Percentiles rank a stretch among this genome's conserved stretches.
Evolutionary conservation across 805 yeast genomes (phyloP).

Genomic region (Candida morakotiae): DNA sequence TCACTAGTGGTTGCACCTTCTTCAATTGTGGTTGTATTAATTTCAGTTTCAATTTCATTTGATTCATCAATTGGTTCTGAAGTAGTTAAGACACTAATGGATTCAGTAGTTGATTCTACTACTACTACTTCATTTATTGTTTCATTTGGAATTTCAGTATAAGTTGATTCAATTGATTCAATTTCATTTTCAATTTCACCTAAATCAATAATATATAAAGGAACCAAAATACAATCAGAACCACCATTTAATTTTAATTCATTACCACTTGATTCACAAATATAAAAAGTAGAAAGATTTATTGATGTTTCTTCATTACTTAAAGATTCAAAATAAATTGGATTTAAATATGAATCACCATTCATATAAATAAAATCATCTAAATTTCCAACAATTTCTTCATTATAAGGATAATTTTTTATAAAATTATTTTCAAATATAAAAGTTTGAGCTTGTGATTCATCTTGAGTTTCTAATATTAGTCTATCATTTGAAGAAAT

Average conservation of each 20-base stretch:
- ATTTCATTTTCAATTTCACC: not conserved
- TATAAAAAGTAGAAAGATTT: no score
- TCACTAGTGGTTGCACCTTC: no score
- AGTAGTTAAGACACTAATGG: not conserved
- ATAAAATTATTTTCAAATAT: not conserved
- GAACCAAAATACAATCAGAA: not conserved
- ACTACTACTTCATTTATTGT: not conserved
- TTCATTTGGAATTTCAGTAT: not conserved
- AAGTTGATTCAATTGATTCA: not conserved
- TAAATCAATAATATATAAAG: not conserved
- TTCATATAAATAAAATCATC: not conserved
- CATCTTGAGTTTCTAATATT: not conserved
- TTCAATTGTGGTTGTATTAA: no score
- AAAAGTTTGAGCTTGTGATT: not conserved
- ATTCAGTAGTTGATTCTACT: not conserved
- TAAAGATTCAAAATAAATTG: not conserved
- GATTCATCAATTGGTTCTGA: no score
- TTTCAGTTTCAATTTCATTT: no score
- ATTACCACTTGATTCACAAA: not conserved
- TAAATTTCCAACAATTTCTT: not conserved
- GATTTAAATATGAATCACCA: not conserved
- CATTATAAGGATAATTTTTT: not conserved
- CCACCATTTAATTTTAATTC: not conserved
- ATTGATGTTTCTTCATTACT: not conserved
- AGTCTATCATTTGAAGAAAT: not conserved